These are phyloP conservation scores for Adansonia rubrostipa DNA, from an alignment of 441 rosid species.

Conservation along the genomic window DNA sequence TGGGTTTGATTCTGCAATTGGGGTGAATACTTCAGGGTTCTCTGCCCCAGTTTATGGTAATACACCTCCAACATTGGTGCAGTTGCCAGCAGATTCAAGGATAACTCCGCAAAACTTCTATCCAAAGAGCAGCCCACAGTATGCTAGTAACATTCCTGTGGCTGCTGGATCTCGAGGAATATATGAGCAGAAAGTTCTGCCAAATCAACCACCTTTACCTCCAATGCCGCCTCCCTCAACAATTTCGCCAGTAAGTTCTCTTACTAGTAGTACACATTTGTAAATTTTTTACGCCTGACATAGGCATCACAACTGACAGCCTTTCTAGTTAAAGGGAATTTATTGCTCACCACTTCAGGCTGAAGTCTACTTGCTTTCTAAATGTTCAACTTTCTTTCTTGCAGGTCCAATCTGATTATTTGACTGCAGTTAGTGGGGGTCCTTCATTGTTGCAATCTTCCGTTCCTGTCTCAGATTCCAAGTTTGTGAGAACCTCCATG, in stretches of 20 bases:
- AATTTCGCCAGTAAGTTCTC: constrained; percentile 55
- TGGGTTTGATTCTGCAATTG: constrained; percentile 54
- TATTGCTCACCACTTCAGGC: neutral
- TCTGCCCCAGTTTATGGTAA: constrained; percentile 54
- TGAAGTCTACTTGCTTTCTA: constrained; percentile 15
- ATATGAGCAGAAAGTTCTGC: constrained; percentile 68
- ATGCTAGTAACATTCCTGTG: constrained; percentile 42
- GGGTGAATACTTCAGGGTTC: constrained; percentile 48
- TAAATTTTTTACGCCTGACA: constrained; percentile 32
- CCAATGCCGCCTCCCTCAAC: constrained; percentile 83
- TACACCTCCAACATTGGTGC: constrained; percentile 49
- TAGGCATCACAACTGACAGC: constrained; percentile 11
- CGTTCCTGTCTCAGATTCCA: constrained; percentile 44
- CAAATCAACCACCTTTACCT: constrained; percentile 93
- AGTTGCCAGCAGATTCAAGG: constrained; percentile 65
- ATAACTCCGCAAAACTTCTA: constrained; percentile 62
- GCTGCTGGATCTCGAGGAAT: constrained; percentile 65
- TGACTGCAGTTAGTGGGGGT: constrained; percentile 39
- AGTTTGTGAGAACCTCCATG: constrained; percentile 45
- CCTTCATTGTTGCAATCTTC: constrained; percentile 43
- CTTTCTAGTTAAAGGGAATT: no score
- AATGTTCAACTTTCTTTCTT: constrained; percentile 26
- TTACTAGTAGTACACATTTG: constrained; percentile 15
- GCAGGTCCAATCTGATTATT: constrained; percentile 67
- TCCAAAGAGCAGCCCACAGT: constrained; percentile 67